Evolutionary conservation across 2,329 filamentous ascomycete species (phyloP).

Genomic region (Cryphonectria parasitica): DNA sequence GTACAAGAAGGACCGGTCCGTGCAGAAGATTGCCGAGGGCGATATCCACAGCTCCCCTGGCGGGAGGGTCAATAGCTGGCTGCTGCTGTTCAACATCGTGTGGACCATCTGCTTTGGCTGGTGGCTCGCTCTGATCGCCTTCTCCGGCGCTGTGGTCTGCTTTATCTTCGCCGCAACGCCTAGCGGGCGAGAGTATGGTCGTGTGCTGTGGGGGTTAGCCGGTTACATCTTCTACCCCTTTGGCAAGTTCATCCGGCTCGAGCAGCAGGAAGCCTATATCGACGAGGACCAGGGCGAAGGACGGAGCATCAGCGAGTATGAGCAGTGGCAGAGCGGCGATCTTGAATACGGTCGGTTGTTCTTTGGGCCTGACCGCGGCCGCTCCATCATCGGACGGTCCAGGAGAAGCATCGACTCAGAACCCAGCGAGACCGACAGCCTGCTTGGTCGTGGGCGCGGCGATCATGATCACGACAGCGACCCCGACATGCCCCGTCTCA

Average conservation of each 20-base stretch:
- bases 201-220: slow-evolving; percentile 80
- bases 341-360: slow-evolving; percentile 94
- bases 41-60: slow-evolving; percentile 97
- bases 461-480: slow-evolving; percentile 50
- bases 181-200: slow-evolving; percentile 84
- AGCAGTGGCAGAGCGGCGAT: slow-evolving; percentile 98
- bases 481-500: slow-evolving; percentile 52
- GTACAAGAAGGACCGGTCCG: slow-evolving; percentile 96
- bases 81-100: slow-evolving; percentile 84
- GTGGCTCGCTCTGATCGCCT: slow-evolving; percentile 85
- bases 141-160: slow-evolving; percentile 75
- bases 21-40: slow-evolving; percentile 92
- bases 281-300: slow-evolving; percentile 96
- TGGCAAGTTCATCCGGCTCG: slow-evolving; percentile 90
- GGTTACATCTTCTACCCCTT: slow-evolving; percentile 94
- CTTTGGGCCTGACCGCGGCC: slow-evolving; percentile 80
- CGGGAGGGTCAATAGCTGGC: slow-evolving; percentile 79
- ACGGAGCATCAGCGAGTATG: slow-evolving; percentile 96
- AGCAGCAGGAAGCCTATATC: slow-evolving; percentile 91
- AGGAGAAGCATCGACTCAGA: slow-evolving; percentile 86
- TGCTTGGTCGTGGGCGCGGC: slow-evolving; percentile 68
- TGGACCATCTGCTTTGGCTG: slow-evolving; percentile 95
- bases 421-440: slow-evolving; percentile 83
- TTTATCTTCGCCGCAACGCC: slow-evolving; percentile 77
- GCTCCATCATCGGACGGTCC: slow-evolving; percentile 83